These are phyloP conservation scores for Beta vulgaris DNA, from an alignment of 148 eudicot genomes.

Conservation along the genomic window DNA sequence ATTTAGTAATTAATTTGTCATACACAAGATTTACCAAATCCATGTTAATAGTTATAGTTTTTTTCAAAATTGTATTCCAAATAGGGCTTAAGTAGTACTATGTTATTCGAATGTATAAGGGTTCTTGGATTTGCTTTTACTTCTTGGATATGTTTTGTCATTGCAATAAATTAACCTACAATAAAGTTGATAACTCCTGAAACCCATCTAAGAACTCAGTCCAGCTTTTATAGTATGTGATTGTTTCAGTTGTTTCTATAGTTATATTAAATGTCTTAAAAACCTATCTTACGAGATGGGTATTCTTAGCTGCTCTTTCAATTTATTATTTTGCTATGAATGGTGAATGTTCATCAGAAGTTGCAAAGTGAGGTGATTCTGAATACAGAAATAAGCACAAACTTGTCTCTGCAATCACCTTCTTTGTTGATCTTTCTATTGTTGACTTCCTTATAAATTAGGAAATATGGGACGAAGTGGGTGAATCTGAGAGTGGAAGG, in stretches of 20 bases:
- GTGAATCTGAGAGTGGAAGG: conserved; percentile 60
- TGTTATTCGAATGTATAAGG: not conserved
- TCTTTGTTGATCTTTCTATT: too few relatives aligned
- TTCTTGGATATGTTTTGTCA: too few relatives aligned
- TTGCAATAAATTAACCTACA: too few relatives aligned
- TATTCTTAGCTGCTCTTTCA: too few relatives aligned
- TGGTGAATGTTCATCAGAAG: not conserved
- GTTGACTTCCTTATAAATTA: conserved; percentile 26
- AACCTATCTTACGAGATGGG: too few relatives aligned
- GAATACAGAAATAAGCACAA: too few relatives aligned
- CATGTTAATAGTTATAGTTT: not conserved
- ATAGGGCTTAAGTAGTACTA: not conserved
- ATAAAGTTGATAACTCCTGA: too few relatives aligned
- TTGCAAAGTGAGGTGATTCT: too few relatives aligned
- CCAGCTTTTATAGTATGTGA: not conserved
- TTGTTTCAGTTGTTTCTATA: not conserved
- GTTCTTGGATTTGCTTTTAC: too few relatives aligned
- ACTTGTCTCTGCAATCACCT: too few relatives aligned
- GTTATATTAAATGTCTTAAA: not conserved
- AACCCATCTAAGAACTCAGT: not conserved
- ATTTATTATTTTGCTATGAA: too few relatives aligned
- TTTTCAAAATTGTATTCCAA: too few relatives aligned
- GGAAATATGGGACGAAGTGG: conserved; percentile 95
- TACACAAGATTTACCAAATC: not conserved
- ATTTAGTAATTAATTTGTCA: not conserved